These are phyloP conservation scores for Monosiga brevicollis DNA, from an alignment of 78 protist genomes.

Conservation along the genomic window DNA sequence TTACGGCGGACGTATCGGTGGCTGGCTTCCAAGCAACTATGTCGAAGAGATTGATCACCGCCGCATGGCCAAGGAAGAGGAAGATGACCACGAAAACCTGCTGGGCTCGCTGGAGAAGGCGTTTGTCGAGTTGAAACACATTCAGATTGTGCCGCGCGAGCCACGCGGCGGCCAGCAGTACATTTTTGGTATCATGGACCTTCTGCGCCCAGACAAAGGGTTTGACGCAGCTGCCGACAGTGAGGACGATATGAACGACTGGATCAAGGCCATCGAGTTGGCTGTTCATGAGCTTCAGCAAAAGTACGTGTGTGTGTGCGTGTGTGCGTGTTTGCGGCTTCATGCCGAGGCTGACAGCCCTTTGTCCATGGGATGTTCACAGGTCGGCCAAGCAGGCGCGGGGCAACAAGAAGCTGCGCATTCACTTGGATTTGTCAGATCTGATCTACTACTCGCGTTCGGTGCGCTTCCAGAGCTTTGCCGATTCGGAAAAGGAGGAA, in stretches of 20 bases:
- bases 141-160: neutral
- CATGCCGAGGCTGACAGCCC: neutral
- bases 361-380: neutral
- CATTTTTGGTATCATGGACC: neutral
- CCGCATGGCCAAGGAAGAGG: neutral
- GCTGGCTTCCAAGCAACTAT: neutral
- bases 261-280: neutral
- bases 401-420: neutral
- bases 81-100: neutral
- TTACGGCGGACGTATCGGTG: neutral
- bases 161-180: neutral
- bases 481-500: neutral
- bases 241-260: neutral
- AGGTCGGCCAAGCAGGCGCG: neutral
- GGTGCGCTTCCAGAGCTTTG: neutral
- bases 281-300: neutral
- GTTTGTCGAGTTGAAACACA: neutral
- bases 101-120: neutral
- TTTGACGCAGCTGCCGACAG: neutral
- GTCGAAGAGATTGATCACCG: constrained; percentile 4
- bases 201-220: neutral
- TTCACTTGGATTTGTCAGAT: constrained; percentile 9
- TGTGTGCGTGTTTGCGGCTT: neutral
- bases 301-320: neutral
- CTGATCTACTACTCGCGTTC: constrained; percentile 6